These are phyloP conservation scores for Oryza longistaminata DNA, from an alignment of 176 grass and related monocot species.

Conservation along the genomic window DNA sequence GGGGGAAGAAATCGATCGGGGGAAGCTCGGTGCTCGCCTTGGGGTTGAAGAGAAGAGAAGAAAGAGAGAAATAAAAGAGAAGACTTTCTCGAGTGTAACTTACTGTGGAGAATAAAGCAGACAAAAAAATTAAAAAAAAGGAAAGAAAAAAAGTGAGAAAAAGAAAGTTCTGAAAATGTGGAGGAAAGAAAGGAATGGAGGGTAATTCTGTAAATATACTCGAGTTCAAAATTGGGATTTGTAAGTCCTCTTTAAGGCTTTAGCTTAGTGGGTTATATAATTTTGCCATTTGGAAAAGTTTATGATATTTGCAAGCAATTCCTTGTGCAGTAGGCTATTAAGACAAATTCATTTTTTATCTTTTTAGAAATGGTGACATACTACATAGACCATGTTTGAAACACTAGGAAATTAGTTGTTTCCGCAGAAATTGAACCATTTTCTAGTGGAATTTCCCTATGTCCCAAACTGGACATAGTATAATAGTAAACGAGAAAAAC, in stretches of 20 bases:
- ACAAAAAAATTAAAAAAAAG: background rate
- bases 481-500: too few species aligned
- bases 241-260: background rate
- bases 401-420: background rate
- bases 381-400: background rate
- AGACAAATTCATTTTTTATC: too few species aligned
- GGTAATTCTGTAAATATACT: slow-evolving; percentile 11
- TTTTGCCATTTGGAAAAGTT: too few species aligned
- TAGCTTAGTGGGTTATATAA: too few species aligned
- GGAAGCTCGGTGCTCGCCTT: slow-evolving; percentile 15
- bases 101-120: slow-evolving; percentile 44
- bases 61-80: slow-evolving; percentile 20
- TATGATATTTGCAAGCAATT: too few species aligned
- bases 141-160: background rate
- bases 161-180: background rate
- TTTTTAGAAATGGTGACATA: background rate
- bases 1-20: background rate
- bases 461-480: too few species aligned
- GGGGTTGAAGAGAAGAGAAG: slow-evolving; percentile 14
- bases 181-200: background rate
- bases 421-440: background rate
- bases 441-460: too few species aligned
- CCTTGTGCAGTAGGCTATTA: too few species aligned
- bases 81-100: slow-evolving; percentile 49
- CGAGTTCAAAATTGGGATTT: background rate